These are phyloP conservation scores for Podaxis sp. DNA, from an alignment of 768 basidiomycete genomes.

Conservation along the genomic window DNA sequence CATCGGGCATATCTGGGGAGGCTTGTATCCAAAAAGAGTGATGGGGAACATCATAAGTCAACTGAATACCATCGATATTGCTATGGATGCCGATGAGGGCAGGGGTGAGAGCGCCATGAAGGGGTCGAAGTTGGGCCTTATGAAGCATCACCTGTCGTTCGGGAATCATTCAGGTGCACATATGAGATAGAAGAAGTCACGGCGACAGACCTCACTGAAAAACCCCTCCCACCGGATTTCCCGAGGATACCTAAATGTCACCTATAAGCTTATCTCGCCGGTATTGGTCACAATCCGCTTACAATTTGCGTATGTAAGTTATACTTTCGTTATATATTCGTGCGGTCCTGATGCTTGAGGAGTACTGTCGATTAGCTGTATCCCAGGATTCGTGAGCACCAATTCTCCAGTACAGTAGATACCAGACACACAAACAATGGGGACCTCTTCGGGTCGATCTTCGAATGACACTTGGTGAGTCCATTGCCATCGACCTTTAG, in stretches of 20 bases:
- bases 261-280: neutral
- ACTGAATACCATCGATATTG: slow-evolving; percentile 34
- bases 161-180: neutral
- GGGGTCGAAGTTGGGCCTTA: slow-evolving; percentile 43
- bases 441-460: slow-evolving; percentile 2
- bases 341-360: neutral
- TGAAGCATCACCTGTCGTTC: slow-evolving; percentile 59
- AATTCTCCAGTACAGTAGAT: no score
- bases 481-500: slow-evolving; percentile 9
- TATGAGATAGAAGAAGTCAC: neutral
- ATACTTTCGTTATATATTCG: slow-evolving; percentile 4
- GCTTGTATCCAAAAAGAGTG: slow-evolving; percentile 62
- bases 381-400: neutral
- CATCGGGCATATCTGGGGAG: slow-evolving; percentile 51
- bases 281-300: neutral
- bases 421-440: neutral
- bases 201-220: slow-evolving; percentile 2
- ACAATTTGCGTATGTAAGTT: slow-evolving; percentile 13
- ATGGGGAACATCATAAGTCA: slow-evolving; percentile 56
- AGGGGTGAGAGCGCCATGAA: slow-evolving; percentile 55
- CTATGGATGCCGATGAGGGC: slow-evolving; percentile 49
- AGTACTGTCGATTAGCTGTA: neutral
- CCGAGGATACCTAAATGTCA: slow-evolving; percentile 11
- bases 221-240: slow-evolving; percentile 9
- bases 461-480: slow-evolving; percentile 4